Conservation (phyloP, 352 stramenopile genomes). For the Pythium guiyangense region DNA sequence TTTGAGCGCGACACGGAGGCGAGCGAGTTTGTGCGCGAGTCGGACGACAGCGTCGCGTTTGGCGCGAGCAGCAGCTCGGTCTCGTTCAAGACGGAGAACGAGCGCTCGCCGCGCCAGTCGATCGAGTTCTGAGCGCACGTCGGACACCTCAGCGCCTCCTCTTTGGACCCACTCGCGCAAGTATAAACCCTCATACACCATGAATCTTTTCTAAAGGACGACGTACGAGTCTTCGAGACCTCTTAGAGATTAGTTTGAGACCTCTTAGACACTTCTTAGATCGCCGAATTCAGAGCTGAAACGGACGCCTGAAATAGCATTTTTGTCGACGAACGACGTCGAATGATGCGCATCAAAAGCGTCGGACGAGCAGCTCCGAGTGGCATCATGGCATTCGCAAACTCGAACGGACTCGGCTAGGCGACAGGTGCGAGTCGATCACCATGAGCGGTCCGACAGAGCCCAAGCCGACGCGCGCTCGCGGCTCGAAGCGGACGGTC, state of each 20-base stretch:
- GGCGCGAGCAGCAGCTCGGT: constrained; percentile 23
- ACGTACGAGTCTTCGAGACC: too few relatives aligned
- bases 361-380: too few relatives aligned
- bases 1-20: constrained; percentile 26
- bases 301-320: too few relatives aligned
- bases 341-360: too few relatives aligned
- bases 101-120: constrained; percentile 7
- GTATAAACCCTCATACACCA: too few relatives aligned
- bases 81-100: constrained; percentile 24
- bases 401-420: not conserved
- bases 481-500: constrained; percentile 3
- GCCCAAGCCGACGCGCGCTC: not conserved
- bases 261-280: too few relatives aligned
- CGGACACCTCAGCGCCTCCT: not conserved
- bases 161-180: not conserved
- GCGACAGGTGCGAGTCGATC: not conserved
- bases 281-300: too few relatives aligned
- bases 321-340: too few relatives aligned
- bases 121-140: constrained; percentile 12
- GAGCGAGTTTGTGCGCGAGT: constrained; percentile 30
- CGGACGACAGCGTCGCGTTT: constrained; percentile 19
- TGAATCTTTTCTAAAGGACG: too few relatives aligned
- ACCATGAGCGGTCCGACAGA: not conserved
- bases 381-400: too few relatives aligned
- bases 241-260: too few relatives aligned